Evolutionary conservation across 768 basidiomycete species (phyloP), one percentile per base, ranked within the genome.

Genomic region (Suillus tomentosus): DNA sequence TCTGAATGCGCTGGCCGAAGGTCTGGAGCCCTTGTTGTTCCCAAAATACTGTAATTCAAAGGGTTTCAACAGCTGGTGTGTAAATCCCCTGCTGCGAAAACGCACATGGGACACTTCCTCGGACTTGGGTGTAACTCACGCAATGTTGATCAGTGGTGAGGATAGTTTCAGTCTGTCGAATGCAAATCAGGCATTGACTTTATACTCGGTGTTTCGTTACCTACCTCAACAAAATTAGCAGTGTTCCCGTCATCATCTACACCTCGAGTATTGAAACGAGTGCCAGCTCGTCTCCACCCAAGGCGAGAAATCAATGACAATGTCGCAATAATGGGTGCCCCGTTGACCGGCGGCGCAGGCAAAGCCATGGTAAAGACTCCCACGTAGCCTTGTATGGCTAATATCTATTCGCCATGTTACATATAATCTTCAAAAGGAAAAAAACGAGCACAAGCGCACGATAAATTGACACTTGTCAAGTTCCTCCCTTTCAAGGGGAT

Each of bases 11-110:
- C 68, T 94, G 95, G 43, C 95, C 93, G 72, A 99, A 95, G 0
- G 96, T 96, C 72, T 96, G 94, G 47, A 96, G 75, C 34, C 94
- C 95, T 77, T 96, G 95, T 72, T 99, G 96, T 74, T 99, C 96
- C 97, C 97, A 99, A 74, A 99, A 99, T 64, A 99, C 95, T 95
- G 72, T 54, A 47, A 61, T 62, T 61, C 53, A 42, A 53, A 63
- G 24, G 63, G 68, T 70, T 40, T 57, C 65, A 67, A 59, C 61
- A 56, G 39, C 39, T 43, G 57, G 53, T 11, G 47, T 42, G 24
- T n/a, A 0, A 39, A 57, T 42, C 8, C 36, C 19, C 24, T 36
- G 36, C 54, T 62, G 31, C 50, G 66, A 68, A 70, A 61, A 86
- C 94, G 72, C 81, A 96, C 95, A 81, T 64, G 97, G 97, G 50